These are phyloP conservation scores for Ormosia emarginata DNA, from an alignment of 306 rosid genomes.

Conservation along the genomic window DNA sequence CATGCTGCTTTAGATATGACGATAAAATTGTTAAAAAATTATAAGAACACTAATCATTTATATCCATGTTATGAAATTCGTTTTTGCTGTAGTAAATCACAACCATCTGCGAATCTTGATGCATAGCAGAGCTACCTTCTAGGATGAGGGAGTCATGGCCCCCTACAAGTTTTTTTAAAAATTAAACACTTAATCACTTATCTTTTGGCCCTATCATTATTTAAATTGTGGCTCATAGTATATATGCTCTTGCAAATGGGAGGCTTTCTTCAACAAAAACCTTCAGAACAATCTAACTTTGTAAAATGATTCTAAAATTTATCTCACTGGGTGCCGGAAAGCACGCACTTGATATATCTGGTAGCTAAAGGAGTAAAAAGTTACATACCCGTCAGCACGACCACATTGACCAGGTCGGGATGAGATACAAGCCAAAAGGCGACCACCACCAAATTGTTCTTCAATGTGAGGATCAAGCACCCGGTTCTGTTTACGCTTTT, in stretches of 20 bases:
- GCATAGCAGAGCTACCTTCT: not conserved
- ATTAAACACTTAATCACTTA: not conserved
- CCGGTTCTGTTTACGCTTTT: slow-evolving; percentile 47
- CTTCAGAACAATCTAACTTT: not conserved
- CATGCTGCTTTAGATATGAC: not conserved
- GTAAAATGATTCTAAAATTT: not conserved
- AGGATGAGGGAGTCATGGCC: not conserved
- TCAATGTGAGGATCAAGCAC: slow-evolving; percentile 51
- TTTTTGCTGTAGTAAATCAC: not conserved
- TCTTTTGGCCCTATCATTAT: not conserved
- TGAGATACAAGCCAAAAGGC: slow-evolving; percentile 59
- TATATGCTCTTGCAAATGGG: not conserved
- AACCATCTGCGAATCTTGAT: not conserved
- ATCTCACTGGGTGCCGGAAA: not conserved
- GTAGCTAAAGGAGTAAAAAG: not conserved
- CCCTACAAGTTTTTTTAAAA: not conserved
- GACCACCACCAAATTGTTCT: slow-evolving; percentile 59
- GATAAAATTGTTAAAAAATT: not conserved
- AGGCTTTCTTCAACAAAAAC: not conserved
- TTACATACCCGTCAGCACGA: slow-evolving; percentile 56
- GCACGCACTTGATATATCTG: not conserved
- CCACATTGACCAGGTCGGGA: slow-evolving; percentile 68
- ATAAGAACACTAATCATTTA: not conserved
- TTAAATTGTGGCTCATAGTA: not conserved
- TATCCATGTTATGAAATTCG: not conserved